A percentile compares a stretch with the other conserved stretches of the same genome.
Conservation (phyloP, 495 filamentous ascomycete genomes). For the Parathielavia appendiculata region DNA sequence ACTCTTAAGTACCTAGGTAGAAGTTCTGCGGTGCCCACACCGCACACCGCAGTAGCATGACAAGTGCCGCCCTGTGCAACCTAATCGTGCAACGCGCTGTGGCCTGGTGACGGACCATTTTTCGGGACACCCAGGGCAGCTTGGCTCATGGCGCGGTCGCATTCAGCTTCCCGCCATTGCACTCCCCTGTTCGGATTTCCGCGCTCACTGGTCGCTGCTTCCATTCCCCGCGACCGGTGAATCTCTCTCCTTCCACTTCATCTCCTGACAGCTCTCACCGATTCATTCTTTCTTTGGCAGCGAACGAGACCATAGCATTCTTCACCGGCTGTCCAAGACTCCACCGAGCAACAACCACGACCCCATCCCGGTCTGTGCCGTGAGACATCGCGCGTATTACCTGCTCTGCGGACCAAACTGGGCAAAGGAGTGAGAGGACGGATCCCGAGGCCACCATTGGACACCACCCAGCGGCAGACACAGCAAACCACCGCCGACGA, state of each 20-base stretch:
- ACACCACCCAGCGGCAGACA: not conserved
- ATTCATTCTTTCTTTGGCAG: conserved; percentile 23
- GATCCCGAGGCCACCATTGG: conserved; percentile 1
- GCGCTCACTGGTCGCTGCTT: conserved; percentile 10
- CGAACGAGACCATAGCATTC: conserved; percentile 25
- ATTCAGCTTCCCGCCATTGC: conserved; percentile 8
- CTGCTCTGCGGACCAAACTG: not conserved
- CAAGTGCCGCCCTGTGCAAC: not conserved
- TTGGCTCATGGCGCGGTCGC: too few species aligned
- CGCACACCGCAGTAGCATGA: too few species aligned
- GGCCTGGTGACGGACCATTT: too few species aligned
- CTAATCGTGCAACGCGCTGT: too few species aligned
- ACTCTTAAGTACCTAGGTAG: too few species aligned
- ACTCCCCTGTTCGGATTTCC: conserved; percentile 2
- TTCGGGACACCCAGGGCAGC: too few species aligned
- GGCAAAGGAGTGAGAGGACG: not conserved
- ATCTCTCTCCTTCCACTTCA: conserved; percentile 29
- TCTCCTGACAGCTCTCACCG: conserved; percentile 29
- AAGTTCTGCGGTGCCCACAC: too few species aligned
- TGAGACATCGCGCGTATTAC: conserved; percentile 25
- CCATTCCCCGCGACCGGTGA: conserved; percentile 34
- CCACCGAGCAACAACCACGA: conserved; percentile 22
- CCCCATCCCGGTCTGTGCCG: conserved; percentile 20
- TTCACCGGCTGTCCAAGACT: conserved; percentile 25
- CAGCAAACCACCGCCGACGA: conserved; percentile 1